phyloP scores from a whole-genome alignment of 1,284 basidiomycete species.

The Hymenochaete sp. region DNA sequence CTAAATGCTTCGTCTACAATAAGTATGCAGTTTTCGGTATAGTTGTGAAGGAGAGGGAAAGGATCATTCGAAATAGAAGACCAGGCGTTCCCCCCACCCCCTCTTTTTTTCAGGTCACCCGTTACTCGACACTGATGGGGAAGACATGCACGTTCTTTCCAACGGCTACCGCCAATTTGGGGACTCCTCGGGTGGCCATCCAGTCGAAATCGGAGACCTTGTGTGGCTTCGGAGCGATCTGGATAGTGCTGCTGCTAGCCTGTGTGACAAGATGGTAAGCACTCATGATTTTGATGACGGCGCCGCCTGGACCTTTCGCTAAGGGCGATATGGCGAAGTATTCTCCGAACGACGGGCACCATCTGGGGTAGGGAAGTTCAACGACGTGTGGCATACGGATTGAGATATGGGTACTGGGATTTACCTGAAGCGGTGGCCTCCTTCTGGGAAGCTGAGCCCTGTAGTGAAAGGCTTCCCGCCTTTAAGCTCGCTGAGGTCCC shows the following conservation, averaged over 20 bases:
- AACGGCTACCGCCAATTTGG: constrained; percentile 57
- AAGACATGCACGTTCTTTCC: constrained; percentile 40
- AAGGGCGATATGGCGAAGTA: constrained; percentile 63
- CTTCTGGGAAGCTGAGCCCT: constrained; percentile 55
- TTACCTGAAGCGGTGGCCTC: constrained; percentile 59
- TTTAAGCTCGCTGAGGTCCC: constrained; percentile 61
- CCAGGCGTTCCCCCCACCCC: background rate
- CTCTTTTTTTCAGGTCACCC: background rate
- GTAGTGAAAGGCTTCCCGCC: constrained; percentile 61
- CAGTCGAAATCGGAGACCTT: constrained; percentile 70
- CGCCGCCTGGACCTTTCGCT: constrained; percentile 39
- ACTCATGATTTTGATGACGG: constrained; percentile 61
- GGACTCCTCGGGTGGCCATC: constrained; percentile 45
- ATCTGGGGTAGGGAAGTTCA: constrained; percentile 33
- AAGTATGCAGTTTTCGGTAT: too few relatives aligned
- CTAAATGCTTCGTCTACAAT: too few relatives aligned
- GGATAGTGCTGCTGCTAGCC: constrained; percentile 51
- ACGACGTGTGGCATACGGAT: background rate
- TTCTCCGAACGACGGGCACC: constrained; percentile 66
- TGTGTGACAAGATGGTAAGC: constrained; percentile 51
- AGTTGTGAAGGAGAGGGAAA: too few relatives aligned
- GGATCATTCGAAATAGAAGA: too few relatives aligned
- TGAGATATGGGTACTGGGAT: constrained; percentile 17
- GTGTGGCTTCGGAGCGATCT: constrained; percentile 50
- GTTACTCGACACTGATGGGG: constrained; percentile 16